Evolutionary conservation across 768 basidiomycete species (phyloP), one percentile per base, ranked within the genome.

Genomic region (Pisolithus orientalis): DNA sequence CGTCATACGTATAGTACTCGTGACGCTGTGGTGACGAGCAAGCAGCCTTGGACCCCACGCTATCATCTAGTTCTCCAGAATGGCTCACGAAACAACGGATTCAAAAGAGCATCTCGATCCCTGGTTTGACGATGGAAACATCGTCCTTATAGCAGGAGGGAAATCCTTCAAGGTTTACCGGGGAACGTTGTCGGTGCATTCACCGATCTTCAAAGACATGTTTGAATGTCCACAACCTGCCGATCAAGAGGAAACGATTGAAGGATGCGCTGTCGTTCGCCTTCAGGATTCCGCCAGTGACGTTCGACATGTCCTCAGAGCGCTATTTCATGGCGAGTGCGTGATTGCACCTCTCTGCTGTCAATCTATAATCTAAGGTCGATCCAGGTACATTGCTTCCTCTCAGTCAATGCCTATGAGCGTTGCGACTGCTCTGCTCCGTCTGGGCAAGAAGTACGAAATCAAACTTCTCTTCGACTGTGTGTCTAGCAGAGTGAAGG

Each of bases 91-190:
- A 44, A 6, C 43, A 39, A n/a, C 48, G 28, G 37, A 34, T 14
- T 14, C 17, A 24, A 6, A 10, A 25, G 21, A 27, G 39, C 59
- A 51, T 24, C 58, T 57, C 7, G 44, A 59, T 4, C 57, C 58
- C 6, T 69, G 67, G 65, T 40, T 62, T 10, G 58, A 65, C 2
- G 69, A 70, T n/a, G 69, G 69, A 0, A 68, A 60, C 39, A 54
- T 70, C 38, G 40, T 70, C 44, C 59, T 70, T 9, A 50, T 55
- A 10, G 62, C 55, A 10, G 55, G 63, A 25, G 52, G 42, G 5
- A 67, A 60, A 51, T 53, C 53, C 11, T 71, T 71, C 42, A 63
- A 65, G 9, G 68, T 72, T 13, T 68, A 71, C 43, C 62, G 68
- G 17, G 61, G 56, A 17, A 43, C 66, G 32, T 47, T 71, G 9